Percentiles rank a stretch among this genome's conserved stretches.
Evolutionary conservation across 805 yeast genomes (phyloP).

Genomic region (Tetrapisispora nanseiensis): DNA sequence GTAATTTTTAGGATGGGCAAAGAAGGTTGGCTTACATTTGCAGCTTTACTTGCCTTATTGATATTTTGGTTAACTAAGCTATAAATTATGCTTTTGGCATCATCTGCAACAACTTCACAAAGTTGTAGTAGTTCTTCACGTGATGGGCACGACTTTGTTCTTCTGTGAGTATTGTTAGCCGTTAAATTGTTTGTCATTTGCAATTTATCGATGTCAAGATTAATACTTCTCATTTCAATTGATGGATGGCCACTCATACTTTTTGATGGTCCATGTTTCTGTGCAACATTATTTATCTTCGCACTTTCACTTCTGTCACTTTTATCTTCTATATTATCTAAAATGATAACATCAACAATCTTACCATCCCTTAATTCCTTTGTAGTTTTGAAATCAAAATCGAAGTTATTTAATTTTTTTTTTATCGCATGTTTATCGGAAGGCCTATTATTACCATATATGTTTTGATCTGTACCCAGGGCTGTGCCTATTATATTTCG

Average conservation of each 20-base stretch:
- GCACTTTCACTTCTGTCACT: background rate
- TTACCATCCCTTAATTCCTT: conserved; percentile 16
- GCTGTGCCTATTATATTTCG: background rate
- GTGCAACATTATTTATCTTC: background rate
- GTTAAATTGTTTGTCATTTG: background rate
- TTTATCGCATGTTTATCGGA: background rate
- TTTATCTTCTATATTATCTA: conserved; percentile 14
- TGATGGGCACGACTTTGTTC: conserved; percentile 2
- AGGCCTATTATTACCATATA: background rate
- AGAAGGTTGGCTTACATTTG: background rate
- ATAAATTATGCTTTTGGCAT: conserved; percentile 19
- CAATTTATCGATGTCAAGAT: too few relatives aligned
- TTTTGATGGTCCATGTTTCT: background rate
- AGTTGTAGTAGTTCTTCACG: conserved; percentile 11
- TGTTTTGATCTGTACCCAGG: background rate
- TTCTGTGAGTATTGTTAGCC: background rate
- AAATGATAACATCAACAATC: conserved; percentile 19
- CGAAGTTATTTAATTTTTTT: background rate
- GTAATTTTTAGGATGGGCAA: background rate
- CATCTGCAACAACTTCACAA: conserved; percentile 25
- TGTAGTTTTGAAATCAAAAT: conserved; percentile 3
- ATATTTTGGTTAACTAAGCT: conserved; percentile 11
- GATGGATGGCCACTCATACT: background rate
- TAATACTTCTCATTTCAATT: background rate
- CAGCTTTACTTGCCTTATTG: background rate